Evolutionary conservation across 768 basidiomycete species (phyloP).

Genomic region (Daedaleopsis sinensis): DNA sequence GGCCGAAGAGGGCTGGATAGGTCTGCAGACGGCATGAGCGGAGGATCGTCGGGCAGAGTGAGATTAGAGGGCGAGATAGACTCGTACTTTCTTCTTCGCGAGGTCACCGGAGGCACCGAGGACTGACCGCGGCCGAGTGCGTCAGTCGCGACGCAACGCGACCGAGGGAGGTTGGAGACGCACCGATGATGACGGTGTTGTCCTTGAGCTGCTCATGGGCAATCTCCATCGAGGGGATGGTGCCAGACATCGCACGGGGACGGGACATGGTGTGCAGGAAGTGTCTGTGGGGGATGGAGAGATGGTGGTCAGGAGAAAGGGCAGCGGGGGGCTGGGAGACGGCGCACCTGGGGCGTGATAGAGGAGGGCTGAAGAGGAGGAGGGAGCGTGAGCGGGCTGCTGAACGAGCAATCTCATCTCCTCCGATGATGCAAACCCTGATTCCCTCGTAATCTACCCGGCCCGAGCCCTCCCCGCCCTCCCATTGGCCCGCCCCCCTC

Average conservation of each 20-base stretch:
- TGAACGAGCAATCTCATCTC: conserved; percentile 21
- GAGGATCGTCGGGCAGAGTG: conserved; percentile 14
- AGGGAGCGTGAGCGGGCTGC: conserved; percentile 9
- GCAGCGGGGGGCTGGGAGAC: conserved; percentile 10
- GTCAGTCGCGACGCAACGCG: not conserved
- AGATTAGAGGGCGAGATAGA: not conserved
- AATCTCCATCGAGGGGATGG: conserved; percentile 89
- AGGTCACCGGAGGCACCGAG: conserved; percentile 97
- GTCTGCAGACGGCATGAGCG: conserved; percentile 55
- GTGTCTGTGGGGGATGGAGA: conserved; percentile 2
- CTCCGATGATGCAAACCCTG: conserved; percentile 23
- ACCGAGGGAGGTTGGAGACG: conserved; percentile 32
- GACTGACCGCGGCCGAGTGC: conserved; percentile 47
- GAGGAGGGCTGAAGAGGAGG: conserved; percentile 3
- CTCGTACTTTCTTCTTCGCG: conserved; percentile 92
- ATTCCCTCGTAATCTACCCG: conserved; percentile 12
- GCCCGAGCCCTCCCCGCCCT: conserved; percentile 13
- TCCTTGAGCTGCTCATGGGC: conserved; percentile 73
- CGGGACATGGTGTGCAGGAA: conserved; percentile 31
- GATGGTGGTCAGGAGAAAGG: conserved; percentile 19
- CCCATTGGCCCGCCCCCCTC: conserved; percentile 18
- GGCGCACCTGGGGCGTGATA: not conserved
- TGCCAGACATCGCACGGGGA: conserved; percentile 66
- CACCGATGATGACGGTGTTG: conserved; percentile 89
- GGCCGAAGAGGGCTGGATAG: conserved; percentile 91